Base-by-base conservation (phyloP, 1,284 basidiomycete species). In the Rhodotorula sp. region DNA sequence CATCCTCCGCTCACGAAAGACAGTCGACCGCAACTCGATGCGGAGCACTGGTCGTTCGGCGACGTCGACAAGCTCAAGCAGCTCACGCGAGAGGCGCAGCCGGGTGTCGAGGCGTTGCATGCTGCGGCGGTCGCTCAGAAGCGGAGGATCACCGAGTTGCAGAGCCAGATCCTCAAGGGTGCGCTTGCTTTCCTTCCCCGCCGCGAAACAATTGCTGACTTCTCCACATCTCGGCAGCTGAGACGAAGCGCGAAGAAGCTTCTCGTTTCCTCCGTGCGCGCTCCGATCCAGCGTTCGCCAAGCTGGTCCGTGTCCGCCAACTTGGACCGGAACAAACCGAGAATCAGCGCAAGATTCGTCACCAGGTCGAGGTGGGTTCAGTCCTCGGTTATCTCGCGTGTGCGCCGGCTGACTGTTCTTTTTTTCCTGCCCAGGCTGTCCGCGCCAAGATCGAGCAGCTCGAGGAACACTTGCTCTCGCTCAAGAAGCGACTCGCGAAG, bases 251-350 rank as follows among this genome's bases (percentile, higher is more conserved):
- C 73, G 90, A 91, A 79, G 91, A 92, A 77, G 88, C 91, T 43
- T 82, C 83, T 31, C 86, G 91, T 3, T 92, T 92, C 80, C 85
- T 88, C 64, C 87, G 87, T 73, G 91, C 91, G 0, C 87, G 87
- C 69, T 85, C 85, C 57, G 92, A 95, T 78, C 85, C 87, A 3
- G 89, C 90, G 58, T 92, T 92, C 80, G 87, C 89, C 20, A 90
- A 88, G 78, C 89, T 93, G 85, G 82, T 94, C 56, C 90, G 88
- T 79, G 83, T 88, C 1, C 85, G 91, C 64, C 88, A 89, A n/a
- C 84, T 95, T n/a, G 90, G 89, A 10, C 92, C 93, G 0, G 93
- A 95, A 78, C 89, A 92, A 78, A 83, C 88, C n/a, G 92, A 94
- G 80, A 89, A 88, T 5, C 93, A 93, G 79, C 87, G 84, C 18